phyloP scores from a whole-genome alignment of 1,284 basidiomycete genomes.

The Pholiota adiposa region DNA sequence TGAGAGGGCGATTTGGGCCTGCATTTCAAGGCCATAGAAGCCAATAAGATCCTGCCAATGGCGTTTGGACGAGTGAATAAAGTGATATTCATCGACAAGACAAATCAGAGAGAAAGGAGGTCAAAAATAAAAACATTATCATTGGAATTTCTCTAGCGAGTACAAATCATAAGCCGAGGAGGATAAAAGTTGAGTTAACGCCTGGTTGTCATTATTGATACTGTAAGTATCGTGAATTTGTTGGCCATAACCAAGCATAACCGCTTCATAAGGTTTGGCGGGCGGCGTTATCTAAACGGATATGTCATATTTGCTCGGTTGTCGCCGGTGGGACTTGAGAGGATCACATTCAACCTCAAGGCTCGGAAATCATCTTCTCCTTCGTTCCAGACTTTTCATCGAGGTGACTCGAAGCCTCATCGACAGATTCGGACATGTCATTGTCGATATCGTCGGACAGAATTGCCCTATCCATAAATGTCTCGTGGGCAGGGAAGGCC shows the following conservation, averaged over 20 bases:
- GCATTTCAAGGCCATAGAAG: neutral
- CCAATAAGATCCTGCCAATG: neutral
- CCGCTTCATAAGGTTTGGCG: neutral
- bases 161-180: neutral
- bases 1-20: neutral
- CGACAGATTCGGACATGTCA: neutral
- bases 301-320: neutral
- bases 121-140: neutral
- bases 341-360: neutral
- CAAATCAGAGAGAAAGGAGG: neutral
- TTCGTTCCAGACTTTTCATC: constrained; percentile 13
- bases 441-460: constrained; percentile 27
- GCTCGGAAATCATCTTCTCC: neutral
- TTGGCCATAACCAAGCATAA: neutral
- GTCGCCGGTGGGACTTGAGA: neutral
- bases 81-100: neutral
- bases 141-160: neutral
- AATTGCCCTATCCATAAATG: constrained; percentile 54
- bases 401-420: constrained; percentile 13
- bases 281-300: neutral
- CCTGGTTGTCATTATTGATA: neutral
- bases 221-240: neutral
- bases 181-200: neutral
- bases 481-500: constrained; percentile 61
- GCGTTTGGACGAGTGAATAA: neutral